Evolutionary conservation across 805 yeast genomes (phyloP).

Genomic region (Ogataea polymorpha): DNA sequence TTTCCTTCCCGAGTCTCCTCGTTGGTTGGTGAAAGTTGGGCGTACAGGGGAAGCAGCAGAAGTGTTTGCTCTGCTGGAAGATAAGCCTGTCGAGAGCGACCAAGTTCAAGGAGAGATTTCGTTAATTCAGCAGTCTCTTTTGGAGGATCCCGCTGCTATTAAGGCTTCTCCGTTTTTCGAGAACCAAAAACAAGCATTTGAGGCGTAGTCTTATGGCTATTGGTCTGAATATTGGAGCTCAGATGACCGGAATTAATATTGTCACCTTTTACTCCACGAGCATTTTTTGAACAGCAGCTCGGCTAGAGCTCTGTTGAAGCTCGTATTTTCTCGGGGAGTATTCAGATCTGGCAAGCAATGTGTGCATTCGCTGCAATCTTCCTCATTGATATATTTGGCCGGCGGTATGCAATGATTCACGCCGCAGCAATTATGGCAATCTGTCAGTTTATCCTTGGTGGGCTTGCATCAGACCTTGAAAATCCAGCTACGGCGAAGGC

Average conservation of each 20-base stretch:
- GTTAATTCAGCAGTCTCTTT: background rate
- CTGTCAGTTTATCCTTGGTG: background rate
- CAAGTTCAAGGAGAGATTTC: constrained; percentile 3
- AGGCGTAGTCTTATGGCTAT: constrained; percentile 1
- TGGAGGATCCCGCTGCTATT: background rate
- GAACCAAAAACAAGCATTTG: background rate
- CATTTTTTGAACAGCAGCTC: constrained; percentile 19
- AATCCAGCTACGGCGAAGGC: background rate
- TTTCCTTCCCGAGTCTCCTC: background rate
- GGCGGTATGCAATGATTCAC: constrained; percentile 1
- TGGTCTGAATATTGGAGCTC: constrained; percentile 1
- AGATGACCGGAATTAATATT: constrained; percentile 39
- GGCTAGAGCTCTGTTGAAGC: constrained; percentile 1
- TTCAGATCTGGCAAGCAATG: constrained; percentile 2
- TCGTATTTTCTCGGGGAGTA: background rate
- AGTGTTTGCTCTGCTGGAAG: constrained; percentile 36
- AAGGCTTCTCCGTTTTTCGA: background rate
- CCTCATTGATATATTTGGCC: constrained; percentile 2
- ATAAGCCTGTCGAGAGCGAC: constrained; percentile 14
- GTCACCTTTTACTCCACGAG: constrained; percentile 33
- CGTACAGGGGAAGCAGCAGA: constrained; percentile 44
- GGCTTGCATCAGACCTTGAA: background rate
- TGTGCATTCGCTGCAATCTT: constrained; percentile 1
- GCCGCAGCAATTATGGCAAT: constrained; percentile 1
- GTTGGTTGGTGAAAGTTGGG: constrained; percentile 29